Conservation (phyloP, 23 red algal species). For the Gracilaria gracilis region DNA sequence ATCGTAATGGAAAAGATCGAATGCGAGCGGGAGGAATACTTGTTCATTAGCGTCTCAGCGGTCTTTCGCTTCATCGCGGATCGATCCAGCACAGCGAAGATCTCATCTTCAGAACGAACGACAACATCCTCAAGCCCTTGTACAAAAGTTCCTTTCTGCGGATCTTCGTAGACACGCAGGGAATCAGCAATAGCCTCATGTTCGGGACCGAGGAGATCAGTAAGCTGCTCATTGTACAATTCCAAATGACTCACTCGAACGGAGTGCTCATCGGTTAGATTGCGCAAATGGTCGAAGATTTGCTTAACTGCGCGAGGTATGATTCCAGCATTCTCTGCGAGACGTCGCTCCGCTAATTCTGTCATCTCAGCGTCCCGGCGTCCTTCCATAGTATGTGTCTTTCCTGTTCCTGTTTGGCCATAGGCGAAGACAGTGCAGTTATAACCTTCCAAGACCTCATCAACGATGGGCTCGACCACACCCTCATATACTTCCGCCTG, state of each 20-base stretch:
- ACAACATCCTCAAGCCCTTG: slow-evolving; percentile 91
- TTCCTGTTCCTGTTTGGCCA: slow-evolving; percentile 95
- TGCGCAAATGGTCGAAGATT: slow-evolving; percentile 91
- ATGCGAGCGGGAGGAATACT: slow-evolving; percentile 98
- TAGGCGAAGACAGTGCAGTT: slow-evolving; percentile 99
- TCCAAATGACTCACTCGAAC: slow-evolving; percentile 95
- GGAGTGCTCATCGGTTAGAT: slow-evolving; percentile 81
- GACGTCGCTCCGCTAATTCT: slow-evolving; percentile 29
- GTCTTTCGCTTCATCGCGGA: slow-evolving; percentile 82
- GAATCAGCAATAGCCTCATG: slow-evolving; percentile 30
- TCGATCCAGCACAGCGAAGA: slow-evolving; percentile 89
- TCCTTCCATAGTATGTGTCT: slow-evolving; percentile 99
- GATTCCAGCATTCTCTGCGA: slow-evolving; percentile 87
- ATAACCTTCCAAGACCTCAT: slow-evolving; percentile 91
- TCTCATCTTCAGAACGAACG: slow-evolving; percentile 84
- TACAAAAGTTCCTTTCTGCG: slow-evolving; percentile 91
- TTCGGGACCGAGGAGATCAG: slow-evolving; percentile 85
- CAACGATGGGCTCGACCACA: slow-evolving; percentile 93
- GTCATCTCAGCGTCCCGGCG: slow-evolving; percentile 56
- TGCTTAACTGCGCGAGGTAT: slow-evolving; percentile 91
- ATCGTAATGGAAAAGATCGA: slow-evolving; percentile 94
- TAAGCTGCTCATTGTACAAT: slow-evolving; percentile 99
- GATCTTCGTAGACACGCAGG: slow-evolving; percentile 94
- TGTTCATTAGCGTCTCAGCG: slow-evolving; percentile 96
- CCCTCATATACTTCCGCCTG: slow-evolving; percentile 89